phyloP scores from a whole-genome alignment of 2,329 filamentous ascomycete genomes.

The Penicillium palitans region DNA sequence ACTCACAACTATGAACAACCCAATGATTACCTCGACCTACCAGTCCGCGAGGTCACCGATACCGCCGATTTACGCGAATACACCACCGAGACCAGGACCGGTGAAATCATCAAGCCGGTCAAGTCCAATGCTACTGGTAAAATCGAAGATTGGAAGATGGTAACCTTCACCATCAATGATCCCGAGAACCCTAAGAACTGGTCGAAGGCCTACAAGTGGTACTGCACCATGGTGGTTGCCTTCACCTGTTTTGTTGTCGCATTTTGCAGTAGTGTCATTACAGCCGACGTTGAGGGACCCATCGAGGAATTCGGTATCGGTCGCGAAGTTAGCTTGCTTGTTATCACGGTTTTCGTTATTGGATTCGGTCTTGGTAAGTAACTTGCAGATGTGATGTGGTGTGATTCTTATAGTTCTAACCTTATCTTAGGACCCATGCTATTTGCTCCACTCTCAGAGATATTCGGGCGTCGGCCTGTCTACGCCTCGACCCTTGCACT shows the following conservation, averaged over 20 bases:
- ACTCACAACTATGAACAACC: conserved; percentile 16
- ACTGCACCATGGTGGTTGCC: conserved; percentile 81
- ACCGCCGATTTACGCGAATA: conserved; percentile 67
- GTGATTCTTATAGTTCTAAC: conserved; percentile 14
- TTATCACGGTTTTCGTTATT: conserved; percentile 74
- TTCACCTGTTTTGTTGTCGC: conserved; percentile 73
- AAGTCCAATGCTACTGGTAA: conserved; percentile 57
- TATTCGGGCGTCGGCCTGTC: conserved; percentile 69
- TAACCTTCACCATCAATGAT: conserved; percentile 71
- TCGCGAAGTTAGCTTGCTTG: conserved; percentile 69
- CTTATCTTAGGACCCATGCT: conserved; percentile 63
- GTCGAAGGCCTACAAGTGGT: conserved; percentile 77
- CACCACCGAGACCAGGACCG: conserved; percentile 59
- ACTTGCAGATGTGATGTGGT: neutral
- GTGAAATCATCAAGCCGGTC: conserved; percentile 60
- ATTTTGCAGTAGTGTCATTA: conserved; percentile 72
- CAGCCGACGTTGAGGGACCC: conserved; percentile 69
- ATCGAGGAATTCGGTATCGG: conserved; percentile 65
- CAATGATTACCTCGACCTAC: conserved; percentile 59
- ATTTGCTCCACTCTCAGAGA: conserved; percentile 76
- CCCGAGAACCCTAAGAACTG: conserved; percentile 83
- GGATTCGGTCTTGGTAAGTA: conserved; percentile 71
- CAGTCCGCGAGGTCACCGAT: conserved; percentile 63
- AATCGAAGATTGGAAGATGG: conserved; percentile 60
- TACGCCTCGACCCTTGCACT: conserved; percentile 68